Base-by-base conservation (phyloP, 805 yeast species). In the Komagataella pastoris region DNA sequence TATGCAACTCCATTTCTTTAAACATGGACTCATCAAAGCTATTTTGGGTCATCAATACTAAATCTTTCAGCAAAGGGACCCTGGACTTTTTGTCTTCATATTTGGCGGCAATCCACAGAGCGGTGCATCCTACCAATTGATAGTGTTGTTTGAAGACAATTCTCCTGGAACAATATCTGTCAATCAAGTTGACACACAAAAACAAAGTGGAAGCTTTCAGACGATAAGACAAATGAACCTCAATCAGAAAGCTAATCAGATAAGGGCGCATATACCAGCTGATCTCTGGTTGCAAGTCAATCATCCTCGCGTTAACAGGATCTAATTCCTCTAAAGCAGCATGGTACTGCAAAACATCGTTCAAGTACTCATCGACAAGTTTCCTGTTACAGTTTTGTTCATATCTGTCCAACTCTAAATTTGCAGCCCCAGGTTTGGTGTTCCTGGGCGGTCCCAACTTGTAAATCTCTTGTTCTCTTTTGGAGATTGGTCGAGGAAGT, bases 31-130 rank as follows among this genome's bases (percentile, higher is more conserved):
- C 69, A 45, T 78, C 83, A 58, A 77, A 79, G 17, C 80, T 81
- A 58, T 73, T 74, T 48, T 82, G 70, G 56, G 82, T 78, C 81
- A 79, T 77, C 52, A 73, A 63, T 8, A 76, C 66, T 55, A 79
- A 65, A 57, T 79, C 83, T 49, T 72, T 67, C 49, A 79, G 65
- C 2, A 80, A 76, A 21, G 83, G 83, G 3, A 79, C 80, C 52
- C 83, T 66, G 49, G 73, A 69, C 61, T 79, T 79, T 59, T 79
- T 79, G 58, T 79, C 83, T 60, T 79, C 83, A 60, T 77, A 79
- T 59, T 91, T 91, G 23, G 96, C 83, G 2, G 96, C 88, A 36
- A 91, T 76, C 97, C 98, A 91, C 43, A 91, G 70, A 54, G 96
- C 88, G 3, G 96, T 88, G 54, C 95, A 85, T 36, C 95, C 88